Percentiles rank a stretch among this genome's conserved stretches.
Evolutionary conservation across 1,139 yeast genomes (phyloP).

Genomic region (Eremothecium coryli): DNA sequence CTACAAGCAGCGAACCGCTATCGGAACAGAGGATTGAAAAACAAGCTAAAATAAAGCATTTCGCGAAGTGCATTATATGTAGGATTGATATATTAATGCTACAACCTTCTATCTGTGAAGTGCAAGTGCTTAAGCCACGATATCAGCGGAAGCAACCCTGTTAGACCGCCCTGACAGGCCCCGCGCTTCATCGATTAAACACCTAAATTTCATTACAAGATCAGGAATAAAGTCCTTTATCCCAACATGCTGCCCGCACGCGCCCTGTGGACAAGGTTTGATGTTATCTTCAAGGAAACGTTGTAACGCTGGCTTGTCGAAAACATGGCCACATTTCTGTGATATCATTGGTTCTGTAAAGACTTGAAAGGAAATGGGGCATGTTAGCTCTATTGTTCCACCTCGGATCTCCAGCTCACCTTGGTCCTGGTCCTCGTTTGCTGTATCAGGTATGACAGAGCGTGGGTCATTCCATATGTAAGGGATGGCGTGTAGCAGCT

Average conservation of each 20-base stretch:
- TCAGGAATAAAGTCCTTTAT: constrained; percentile 22
- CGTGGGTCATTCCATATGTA: constrained; percentile 25
- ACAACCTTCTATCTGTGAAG: too few species aligned
- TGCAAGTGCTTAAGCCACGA: too few species aligned
- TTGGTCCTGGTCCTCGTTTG: constrained; percentile 36
- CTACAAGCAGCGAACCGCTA: too few species aligned
- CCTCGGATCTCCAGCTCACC: constrained; percentile 58
- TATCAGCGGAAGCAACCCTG: too few species aligned
- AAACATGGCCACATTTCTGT: constrained; percentile 49
- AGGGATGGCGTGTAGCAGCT: constrained; percentile 18
- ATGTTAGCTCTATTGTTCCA: constrained; percentile 53
- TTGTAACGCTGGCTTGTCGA: constrained; percentile 41
- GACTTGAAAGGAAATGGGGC: constrained; percentile 51
- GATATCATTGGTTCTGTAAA: constrained; percentile 49
- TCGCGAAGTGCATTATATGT: too few species aligned
- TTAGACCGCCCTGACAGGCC: too few species aligned
- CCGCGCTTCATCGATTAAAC: constrained; percentile 15
- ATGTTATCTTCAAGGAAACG: constrained; percentile 16
- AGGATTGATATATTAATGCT: too few species aligned
- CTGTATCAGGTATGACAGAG: constrained; percentile 20
- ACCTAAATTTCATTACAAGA: constrained; percentile 25
- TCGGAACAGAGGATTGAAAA: too few species aligned
- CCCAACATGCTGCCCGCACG: constrained; percentile 21
- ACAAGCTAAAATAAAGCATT: too few species aligned
- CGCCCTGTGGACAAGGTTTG: constrained; percentile 28